Percentiles rank a stretch among this genome's conserved stretches.
Evolutionary conservation across 306 rosid species (phyloP).

Genomic region (Cicer bijugum): DNA sequence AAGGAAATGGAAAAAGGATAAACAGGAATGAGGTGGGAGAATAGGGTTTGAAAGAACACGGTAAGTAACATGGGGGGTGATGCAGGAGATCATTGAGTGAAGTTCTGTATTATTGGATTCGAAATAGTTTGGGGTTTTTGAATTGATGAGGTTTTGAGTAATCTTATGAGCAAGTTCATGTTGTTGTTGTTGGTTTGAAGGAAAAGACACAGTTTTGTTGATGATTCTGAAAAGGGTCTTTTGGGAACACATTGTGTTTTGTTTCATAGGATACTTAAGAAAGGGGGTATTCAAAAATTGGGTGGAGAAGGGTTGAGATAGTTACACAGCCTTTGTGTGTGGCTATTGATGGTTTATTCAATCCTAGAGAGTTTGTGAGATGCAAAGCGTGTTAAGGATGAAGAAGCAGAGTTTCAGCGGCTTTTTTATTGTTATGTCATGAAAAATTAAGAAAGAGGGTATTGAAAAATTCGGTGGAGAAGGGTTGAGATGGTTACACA

Average conservation of each 20-base stretch:
- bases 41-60: conserved; percentile 65
- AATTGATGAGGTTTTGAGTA: conserved; percentile 42
- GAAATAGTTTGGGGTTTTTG: conserved; percentile 46
- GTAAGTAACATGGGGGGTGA: conserved; percentile 56
- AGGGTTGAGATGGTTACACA: neutral
- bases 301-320: neutral
- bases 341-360: no score
- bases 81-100: conserved; percentile 52
- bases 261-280: neutral
- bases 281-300: neutral
- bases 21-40: conserved; percentile 47
- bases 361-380: no score
- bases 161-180: conserved; percentile 50
- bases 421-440: no score
- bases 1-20: conserved; percentile 66
- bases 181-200: conserved; percentile 40
- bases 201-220: conserved; percentile 14
- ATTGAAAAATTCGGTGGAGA: neutral
- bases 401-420: no score
- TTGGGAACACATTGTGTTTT: conserved; percentile 49
- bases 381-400: no score
- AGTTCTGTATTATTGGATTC: conserved; percentile 20
- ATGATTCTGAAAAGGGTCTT: conserved; percentile 42
- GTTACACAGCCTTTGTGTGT: neutral
- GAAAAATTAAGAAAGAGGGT: neutral